phyloP scores from a whole-genome alignment of 768 basidiomycete species.

The Tylopilus felleus region DNA sequence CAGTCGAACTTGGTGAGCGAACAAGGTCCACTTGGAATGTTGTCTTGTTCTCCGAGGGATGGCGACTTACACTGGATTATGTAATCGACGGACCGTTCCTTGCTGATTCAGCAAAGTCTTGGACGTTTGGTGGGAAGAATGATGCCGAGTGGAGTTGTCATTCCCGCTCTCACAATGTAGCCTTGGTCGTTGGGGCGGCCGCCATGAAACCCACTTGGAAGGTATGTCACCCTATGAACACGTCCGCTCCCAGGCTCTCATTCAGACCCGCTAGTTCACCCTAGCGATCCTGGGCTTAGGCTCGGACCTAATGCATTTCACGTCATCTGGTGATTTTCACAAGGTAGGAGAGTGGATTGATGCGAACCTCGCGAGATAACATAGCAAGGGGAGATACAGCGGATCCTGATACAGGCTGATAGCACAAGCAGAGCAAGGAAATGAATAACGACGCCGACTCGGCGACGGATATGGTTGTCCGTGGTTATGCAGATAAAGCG shows the following conservation, averaged over 20 bases:
- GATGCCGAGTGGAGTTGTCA: too few species aligned
- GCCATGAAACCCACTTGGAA: constrained; percentile 1
- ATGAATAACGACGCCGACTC: constrained; percentile 6
- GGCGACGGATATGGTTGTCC: constrained; percentile 15
- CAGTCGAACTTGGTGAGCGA: not conserved
- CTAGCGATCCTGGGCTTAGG: constrained; percentile 5
- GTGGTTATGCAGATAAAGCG: constrained; percentile 12
- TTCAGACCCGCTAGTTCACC: not conserved
- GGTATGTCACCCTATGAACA: not conserved
- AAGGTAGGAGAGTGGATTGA: constrained; percentile 14
- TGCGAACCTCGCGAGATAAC: constrained; percentile 17
- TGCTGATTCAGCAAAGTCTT: not conserved
- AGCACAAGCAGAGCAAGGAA: constrained; percentile 16
- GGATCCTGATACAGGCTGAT: constrained; percentile 22
- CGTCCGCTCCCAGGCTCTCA: constrained; percentile 11
- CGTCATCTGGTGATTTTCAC: constrained; percentile 21
- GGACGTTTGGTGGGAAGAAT: constrained; percentile 6
- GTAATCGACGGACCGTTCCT: constrained; percentile 2
- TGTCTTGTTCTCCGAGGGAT: not conserved
- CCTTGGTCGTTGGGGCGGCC: too few species aligned
- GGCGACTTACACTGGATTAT: constrained; percentile 3
- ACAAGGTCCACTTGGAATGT: not conserved
- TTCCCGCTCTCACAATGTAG: too few species aligned
- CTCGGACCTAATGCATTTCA: constrained; percentile 7
- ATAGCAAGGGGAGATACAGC: constrained; percentile 21